Conservation (phyloP, 208 protist genomes). For the Leptomonas seymouri region DNA sequence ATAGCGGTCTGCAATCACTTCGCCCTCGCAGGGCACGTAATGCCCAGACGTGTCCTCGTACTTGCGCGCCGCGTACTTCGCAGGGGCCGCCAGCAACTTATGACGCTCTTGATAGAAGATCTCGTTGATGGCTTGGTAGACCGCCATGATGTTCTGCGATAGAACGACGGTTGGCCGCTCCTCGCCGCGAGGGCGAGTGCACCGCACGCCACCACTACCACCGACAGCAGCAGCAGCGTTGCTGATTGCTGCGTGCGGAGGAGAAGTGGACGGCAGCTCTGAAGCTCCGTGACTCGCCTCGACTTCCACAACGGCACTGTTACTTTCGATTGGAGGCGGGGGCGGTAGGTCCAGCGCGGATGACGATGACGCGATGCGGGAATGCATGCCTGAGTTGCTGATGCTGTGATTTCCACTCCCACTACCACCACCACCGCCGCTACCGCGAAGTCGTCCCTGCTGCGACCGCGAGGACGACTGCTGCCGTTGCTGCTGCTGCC, state of each 20-base stretch:
- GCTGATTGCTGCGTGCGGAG: background rate
- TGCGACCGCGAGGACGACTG: slow-evolving; percentile 1
- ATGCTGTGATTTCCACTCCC: background rate
- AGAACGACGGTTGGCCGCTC: slow-evolving; percentile 55
- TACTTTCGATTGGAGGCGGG: background rate
- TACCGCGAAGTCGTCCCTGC: background rate
- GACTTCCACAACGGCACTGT: too few relatives aligned
- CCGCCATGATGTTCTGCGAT: slow-evolving; percentile 42
- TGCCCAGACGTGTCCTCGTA: slow-evolving; percentile 86
- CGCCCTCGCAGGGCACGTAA: slow-evolving; percentile 74
- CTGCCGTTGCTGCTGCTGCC: slow-evolving; percentile 9
- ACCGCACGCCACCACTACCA: background rate
- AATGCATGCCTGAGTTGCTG: background rate
- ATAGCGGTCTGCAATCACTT: slow-evolving; percentile 81
- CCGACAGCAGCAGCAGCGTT: background rate
- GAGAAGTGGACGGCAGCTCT: background rate
- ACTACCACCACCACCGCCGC: background rate
- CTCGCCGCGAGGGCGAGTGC: slow-evolving; percentile 17
- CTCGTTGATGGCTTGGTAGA: slow-evolving; percentile 82
- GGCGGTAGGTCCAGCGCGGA: background rate
- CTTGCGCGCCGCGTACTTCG: slow-evolving; percentile 30
- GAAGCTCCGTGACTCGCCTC: background rate
- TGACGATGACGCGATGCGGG: too few relatives aligned
- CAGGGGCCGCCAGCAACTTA: slow-evolving; percentile 32
- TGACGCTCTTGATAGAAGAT: slow-evolving; percentile 63